phyloP scores from a whole-genome alignment of 768 basidiomycete genomes.

The Suillus spraguei region DNA sequence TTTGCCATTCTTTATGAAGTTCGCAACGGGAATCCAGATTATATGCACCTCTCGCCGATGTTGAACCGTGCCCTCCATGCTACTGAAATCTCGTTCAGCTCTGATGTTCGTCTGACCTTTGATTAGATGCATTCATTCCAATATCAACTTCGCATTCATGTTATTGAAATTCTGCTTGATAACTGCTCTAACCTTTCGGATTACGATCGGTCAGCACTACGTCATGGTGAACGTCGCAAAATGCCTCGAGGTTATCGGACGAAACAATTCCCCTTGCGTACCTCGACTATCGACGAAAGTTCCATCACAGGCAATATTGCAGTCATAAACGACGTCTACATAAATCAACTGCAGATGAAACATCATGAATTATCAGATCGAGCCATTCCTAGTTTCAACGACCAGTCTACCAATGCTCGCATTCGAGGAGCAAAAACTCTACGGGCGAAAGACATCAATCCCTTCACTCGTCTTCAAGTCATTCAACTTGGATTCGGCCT shows the following conservation, averaged over 20 bases:
- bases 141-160: not conserved
- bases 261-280: not conserved
- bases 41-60: not conserved
- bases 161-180: not conserved
- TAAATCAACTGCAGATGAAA: not conserved
- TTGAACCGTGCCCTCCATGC: not conserved
- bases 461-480: constrained; percentile 25
- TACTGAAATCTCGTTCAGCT: not conserved
- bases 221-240: not conserved
- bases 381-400: constrained; percentile 30
- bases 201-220: not conserved
- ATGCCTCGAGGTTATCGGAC: not conserved
- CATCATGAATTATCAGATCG: constrained; percentile 12
- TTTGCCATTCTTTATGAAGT: not conserved
- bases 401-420: constrained; percentile 26
- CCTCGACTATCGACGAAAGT: not conserved
- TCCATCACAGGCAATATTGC: not conserved
- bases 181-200: not conserved
- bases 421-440: constrained; percentile 23
- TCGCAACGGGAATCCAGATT: not conserved
- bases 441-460: constrained; percentile 20
- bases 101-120: not conserved
- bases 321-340: not conserved
- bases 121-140: not conserved
- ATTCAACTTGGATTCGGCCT: constrained; percentile 32